These are phyloP conservation scores for Pycnococcus provasolii DNA, from an alignment of 139 green algal genomes.

Conservation along the genomic window DNA sequence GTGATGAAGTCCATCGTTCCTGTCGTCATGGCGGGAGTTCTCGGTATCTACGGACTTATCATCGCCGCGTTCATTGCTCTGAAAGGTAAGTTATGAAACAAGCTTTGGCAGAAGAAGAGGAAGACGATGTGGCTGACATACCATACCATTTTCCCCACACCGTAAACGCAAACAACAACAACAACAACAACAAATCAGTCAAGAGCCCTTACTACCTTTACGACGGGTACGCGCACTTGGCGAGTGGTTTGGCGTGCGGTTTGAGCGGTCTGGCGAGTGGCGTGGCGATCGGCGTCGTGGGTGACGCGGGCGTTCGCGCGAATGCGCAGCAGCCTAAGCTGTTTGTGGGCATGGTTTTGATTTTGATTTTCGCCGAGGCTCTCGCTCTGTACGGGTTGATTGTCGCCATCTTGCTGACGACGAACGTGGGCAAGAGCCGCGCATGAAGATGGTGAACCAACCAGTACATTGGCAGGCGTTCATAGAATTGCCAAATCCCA, in stretches of 20 bases:
- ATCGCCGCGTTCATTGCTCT: slow-evolving; percentile 91
- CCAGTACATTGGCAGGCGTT: too few species aligned
- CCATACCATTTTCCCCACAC: neutral
- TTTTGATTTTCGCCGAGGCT: slow-evolving; percentile 99
- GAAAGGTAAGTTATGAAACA: neutral
- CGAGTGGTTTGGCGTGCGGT: slow-evolving; percentile 85
- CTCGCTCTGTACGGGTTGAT: slow-evolving; percentile 97
- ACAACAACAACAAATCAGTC: slow-evolving; percentile 2
- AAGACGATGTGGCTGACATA: neutral
- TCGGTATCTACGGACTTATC: slow-evolving; percentile 99
- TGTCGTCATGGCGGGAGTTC: slow-evolving; percentile 97
- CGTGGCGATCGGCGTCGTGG: slow-evolving; percentile 99
- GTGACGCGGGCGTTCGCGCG: slow-evolving; percentile 91
- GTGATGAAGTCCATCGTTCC: slow-evolving; percentile 99
- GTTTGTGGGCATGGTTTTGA: slow-evolving; percentile 99
- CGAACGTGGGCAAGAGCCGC: neutral
- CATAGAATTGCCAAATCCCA: too few species aligned
- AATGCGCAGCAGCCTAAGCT: slow-evolving; percentile 99
- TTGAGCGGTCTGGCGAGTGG: slow-evolving; percentile 84
- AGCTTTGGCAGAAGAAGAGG: neutral
- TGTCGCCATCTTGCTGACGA: slow-evolving; percentile 87
- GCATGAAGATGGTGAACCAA: too few species aligned
- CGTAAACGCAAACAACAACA: slow-evolving; percentile 10
- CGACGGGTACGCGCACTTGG: slow-evolving; percentile 95
- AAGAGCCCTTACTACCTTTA: slow-evolving; percentile 86